phyloP scores from a whole-genome alignment of 306 rosid species.

The Medicago lupulina region DNA sequence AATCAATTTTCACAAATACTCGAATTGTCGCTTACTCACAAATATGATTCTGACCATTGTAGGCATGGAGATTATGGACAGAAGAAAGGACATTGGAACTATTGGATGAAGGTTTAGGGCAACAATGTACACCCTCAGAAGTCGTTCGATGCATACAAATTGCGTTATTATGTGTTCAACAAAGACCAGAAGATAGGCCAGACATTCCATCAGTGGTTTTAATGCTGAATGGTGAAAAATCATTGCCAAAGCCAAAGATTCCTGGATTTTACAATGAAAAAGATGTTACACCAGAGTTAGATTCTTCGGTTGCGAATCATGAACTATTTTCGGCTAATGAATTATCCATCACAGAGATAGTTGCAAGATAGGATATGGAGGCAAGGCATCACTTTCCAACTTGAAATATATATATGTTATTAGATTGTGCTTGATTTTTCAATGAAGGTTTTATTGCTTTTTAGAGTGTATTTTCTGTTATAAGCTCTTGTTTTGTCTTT shows the following conservation, averaged over 20 bases:
- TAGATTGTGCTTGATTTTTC: neutral
- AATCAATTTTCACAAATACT: neutral
- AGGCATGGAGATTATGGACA: slow-evolving; percentile 25
- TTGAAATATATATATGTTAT: neutral
- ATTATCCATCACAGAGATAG: neutral
- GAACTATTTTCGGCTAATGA: neutral
- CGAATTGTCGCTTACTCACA: neutral
- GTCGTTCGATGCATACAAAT: slow-evolving; percentile 3
- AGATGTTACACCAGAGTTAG: neutral
- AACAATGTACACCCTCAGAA: neutral
- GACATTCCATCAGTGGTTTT: neutral
- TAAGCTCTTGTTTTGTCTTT: neutral
- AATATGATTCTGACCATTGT: neutral
- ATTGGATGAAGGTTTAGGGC: neutral
- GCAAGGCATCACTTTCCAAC: neutral
- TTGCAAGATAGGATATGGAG: neutral
- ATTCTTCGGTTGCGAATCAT: neutral
- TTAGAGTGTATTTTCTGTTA: neutral
- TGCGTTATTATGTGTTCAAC: neutral
- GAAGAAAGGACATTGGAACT: slow-evolving; percentile 4
- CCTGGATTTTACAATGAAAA: slow-evolving; percentile 9
- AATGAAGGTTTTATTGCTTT: neutral
- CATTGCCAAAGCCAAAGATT: slow-evolving; percentile 12
- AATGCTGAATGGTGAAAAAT: neutral
- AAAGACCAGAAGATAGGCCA: neutral